These are phyloP conservation scores for Symbiodinium pilosum DNA, from an alignment of 73 alveolate genomes.

Conservation along the genomic window DNA sequence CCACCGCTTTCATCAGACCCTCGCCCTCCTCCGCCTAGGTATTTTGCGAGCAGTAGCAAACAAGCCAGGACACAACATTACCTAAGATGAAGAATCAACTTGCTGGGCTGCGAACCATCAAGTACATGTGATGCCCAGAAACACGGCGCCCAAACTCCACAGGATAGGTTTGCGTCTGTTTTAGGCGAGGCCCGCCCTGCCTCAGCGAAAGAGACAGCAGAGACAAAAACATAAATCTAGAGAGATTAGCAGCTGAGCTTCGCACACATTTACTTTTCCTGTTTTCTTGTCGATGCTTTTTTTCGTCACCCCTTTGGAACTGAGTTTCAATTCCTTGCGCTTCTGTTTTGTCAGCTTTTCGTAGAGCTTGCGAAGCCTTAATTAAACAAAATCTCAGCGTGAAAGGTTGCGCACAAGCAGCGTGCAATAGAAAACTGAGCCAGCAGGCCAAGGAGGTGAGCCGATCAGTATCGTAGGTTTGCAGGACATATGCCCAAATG, in stretches of 20 bases:
- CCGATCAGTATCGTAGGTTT: neutral
- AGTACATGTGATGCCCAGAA: neutral
- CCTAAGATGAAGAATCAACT: neutral
- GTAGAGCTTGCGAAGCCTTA: neutral
- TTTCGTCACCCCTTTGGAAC: neutral
- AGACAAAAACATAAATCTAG: too few species aligned
- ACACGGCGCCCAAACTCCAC: neutral
- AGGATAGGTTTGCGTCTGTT: neutral
- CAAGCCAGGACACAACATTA: neutral
- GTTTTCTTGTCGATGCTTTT: neutral
- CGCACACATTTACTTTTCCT: neutral
- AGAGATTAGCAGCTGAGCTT: neutral
- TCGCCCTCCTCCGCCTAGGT: neutral
- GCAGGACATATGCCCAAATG: neutral
- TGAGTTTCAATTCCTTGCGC: neutral
- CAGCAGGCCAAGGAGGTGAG: neutral
- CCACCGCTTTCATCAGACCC: neutral
- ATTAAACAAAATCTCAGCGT: neutral
- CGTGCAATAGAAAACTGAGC: too few species aligned
- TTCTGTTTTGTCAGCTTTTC: neutral
- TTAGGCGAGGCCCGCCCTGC: neutral
- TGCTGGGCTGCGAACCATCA: neutral
- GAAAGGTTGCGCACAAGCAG: neutral
- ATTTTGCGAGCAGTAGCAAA: neutral
- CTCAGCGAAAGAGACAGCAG: neutral